Conservation (phyloP, 495 filamentous ascomycete species). For the Massariosphaeria phaeospora region DNA sequence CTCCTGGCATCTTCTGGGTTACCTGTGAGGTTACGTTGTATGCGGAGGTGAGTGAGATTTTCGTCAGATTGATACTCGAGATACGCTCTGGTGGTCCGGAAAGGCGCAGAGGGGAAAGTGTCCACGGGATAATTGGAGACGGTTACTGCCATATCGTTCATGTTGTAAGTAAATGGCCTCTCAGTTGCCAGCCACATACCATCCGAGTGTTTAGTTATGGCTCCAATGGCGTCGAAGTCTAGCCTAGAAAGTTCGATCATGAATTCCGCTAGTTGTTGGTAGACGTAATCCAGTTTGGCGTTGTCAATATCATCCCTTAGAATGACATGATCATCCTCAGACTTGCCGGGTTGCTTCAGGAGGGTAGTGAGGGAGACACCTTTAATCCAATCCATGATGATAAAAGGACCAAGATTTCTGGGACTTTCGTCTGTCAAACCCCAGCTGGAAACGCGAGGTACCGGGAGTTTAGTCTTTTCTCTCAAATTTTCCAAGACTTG, state of each 20-base stretch:
- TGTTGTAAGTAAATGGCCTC: conserved; percentile 11
- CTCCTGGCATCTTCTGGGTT: conserved; percentile 36
- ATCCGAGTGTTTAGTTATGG: neutral
- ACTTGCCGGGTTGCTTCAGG: neutral
- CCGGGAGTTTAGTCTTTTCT: conserved; percentile 42
- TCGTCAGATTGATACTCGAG: conserved; percentile 35
- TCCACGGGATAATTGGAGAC: neutral
- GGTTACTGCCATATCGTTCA: conserved; percentile 13
- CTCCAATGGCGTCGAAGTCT: conserved; percentile 8
- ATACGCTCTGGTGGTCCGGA: conserved; percentile 39
- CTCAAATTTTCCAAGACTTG: conserved; percentile 44
- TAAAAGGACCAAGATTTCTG: conserved; percentile 44
- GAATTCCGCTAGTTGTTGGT: neutral
- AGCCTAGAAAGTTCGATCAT: neutral
- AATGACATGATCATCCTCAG: neutral
- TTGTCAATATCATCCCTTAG: neutral
- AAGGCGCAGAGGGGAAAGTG: conserved; percentile 38
- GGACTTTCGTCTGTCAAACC: conserved; percentile 33
- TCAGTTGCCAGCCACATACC: neutral
- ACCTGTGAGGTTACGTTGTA: conserved; percentile 42
- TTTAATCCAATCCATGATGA: conserved; percentile 47
- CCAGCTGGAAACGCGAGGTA: conserved; percentile 41
- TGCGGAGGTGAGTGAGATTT: conserved; percentile 38
- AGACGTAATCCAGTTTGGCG: neutral
- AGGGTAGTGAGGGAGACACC: conserved; percentile 20